Evolutionary conservation across 2,329 filamentous ascomycete genomes (phyloP).

Genomic region (Emericellopsis cladophorae): DNA sequence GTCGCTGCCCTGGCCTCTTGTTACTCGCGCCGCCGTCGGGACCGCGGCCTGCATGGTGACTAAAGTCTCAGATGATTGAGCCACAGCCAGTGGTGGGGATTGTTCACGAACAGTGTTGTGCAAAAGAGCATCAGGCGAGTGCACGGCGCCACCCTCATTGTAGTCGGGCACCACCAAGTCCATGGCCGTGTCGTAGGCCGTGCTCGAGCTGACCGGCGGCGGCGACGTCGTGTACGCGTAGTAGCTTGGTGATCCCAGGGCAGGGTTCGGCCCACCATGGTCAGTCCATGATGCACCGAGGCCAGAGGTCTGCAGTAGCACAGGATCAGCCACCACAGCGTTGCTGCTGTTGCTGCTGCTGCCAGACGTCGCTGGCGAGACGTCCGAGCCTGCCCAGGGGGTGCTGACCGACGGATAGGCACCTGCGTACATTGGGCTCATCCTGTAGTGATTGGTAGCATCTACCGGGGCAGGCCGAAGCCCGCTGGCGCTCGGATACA

Average conservation of each 20-base stretch:
- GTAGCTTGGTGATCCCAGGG: background rate
- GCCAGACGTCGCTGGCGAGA: background rate
- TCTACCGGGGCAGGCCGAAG: background rate
- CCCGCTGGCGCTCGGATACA: background rate
- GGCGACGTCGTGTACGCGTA: background rate
- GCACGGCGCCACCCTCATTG: constrained; percentile 18
- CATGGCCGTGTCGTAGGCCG: constrained; percentile 4
- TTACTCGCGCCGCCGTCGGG: constrained; percentile 11
- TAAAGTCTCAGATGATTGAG: constrained; percentile 35
- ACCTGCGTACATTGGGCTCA: background rate
- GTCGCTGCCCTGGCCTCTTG: background rate
- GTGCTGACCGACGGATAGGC: background rate
- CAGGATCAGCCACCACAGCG: no score
- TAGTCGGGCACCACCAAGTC: constrained; percentile 20
- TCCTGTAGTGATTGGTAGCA: background rate
- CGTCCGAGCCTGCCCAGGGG: background rate
- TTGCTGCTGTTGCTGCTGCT: background rate
- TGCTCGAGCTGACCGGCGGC: background rate
- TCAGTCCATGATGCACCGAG: background rate
- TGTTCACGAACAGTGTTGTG: constrained; percentile 34
- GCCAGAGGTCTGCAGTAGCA: no score
- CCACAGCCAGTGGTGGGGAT: constrained; percentile 31
- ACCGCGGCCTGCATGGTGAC: constrained; percentile 29
- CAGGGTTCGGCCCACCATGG: background rate
- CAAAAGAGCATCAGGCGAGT: constrained; percentile 10